These are phyloP conservation scores for Thuja plicata DNA, from an alignment of 83 land plant genomes.

Conservation along the genomic window DNA sequence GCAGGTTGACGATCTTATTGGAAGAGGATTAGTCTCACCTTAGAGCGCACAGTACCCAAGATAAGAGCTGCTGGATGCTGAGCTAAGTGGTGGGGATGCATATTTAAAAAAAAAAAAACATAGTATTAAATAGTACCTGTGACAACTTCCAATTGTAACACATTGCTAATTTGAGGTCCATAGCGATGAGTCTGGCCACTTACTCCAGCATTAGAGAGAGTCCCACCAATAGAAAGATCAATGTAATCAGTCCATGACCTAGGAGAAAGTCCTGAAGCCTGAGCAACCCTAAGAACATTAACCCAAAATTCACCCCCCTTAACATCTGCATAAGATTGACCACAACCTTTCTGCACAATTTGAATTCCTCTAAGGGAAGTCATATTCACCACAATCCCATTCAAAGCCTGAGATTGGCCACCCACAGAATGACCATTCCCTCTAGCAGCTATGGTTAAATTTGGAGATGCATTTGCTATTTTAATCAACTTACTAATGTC, in stretches of 20 bases:
- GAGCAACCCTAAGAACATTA: constrained; percentile 51
- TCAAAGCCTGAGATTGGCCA: constrained; percentile 71
- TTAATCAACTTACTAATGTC: constrained; percentile 38
- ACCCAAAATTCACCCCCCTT: constrained; percentile 77
- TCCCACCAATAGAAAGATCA: constrained; percentile 71
- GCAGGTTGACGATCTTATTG: too few species aligned
- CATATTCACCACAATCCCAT: constrained; percentile 73
- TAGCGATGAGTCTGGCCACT: constrained; percentile 72
- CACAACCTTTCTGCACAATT: not conserved
- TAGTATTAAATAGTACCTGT: constrained; percentile 40
- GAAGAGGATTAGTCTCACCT: too few species aligned
- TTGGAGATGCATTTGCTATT: constrained; percentile 19
- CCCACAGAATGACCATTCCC: constrained; percentile 82
- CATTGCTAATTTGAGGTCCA: constrained; percentile 75
- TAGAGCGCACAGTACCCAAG: too few species aligned
- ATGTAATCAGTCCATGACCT: constrained; percentile 77
- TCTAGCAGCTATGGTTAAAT: constrained; percentile 67
- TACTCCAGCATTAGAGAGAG: constrained; percentile 74
- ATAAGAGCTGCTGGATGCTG: too few species aligned
- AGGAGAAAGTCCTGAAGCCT: constrained; percentile 46
- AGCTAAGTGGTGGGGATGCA: too few species aligned
- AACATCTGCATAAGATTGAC: constrained; percentile 36
- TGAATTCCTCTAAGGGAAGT: constrained; percentile 5
- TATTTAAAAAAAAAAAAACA: too few species aligned
- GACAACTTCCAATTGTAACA: constrained; percentile 64